Conservation (phyloP, 2,329 filamentous ascomycete species). For the Fusarium sp. region DNA sequence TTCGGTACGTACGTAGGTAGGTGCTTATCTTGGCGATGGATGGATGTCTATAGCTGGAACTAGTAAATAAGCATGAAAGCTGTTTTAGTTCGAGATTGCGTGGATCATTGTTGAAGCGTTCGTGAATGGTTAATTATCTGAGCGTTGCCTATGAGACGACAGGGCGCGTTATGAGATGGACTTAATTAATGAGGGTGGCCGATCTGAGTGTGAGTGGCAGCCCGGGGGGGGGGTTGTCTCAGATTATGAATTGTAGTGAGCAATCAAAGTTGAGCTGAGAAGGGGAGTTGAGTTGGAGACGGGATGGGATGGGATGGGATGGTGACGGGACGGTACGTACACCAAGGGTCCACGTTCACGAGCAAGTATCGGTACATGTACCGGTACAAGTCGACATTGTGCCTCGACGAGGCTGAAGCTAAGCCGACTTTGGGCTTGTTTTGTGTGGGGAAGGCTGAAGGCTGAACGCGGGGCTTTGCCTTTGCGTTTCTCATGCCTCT, state of each 20-base stretch:
- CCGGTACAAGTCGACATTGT: slow-evolving; percentile 10
- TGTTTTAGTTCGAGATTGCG: slow-evolving; percentile 16
- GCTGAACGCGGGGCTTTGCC: slow-evolving; percentile 5
- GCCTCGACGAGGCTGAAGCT: slow-evolving; percentile 20
- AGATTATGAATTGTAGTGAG: background rate
- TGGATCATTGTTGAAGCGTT: background rate
- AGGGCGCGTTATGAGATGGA: background rate
- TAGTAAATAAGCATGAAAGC: slow-evolving; percentile 38
- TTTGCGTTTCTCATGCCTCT: background rate
- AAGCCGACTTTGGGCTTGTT: background rate
- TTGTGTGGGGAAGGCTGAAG: slow-evolving; percentile 9
- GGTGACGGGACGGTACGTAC: background rate
- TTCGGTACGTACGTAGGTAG: slow-evolving; percentile 10
- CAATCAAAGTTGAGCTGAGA: background rate
- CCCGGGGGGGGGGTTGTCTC: slow-evolving; percentile 9
- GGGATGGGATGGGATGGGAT: background rate
- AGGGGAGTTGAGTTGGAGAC: background rate
- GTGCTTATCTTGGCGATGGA: slow-evolving; percentile 27
- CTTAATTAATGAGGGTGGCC: background rate
- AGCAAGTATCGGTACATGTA: slow-evolving; percentile 18
- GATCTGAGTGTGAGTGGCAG: slow-evolving; percentile 14
- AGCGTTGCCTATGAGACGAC: slow-evolving; percentile 6
- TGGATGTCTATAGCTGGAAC: slow-evolving; percentile 34
- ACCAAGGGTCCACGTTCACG: slow-evolving; percentile 2
- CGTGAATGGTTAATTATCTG: background rate